Evolutionary conservation across 2,329 filamentous ascomycete genomes (phyloP), one percentile per base, ranked within the genome.

Genomic region (Pseudogymnoascus sp.): DNA sequence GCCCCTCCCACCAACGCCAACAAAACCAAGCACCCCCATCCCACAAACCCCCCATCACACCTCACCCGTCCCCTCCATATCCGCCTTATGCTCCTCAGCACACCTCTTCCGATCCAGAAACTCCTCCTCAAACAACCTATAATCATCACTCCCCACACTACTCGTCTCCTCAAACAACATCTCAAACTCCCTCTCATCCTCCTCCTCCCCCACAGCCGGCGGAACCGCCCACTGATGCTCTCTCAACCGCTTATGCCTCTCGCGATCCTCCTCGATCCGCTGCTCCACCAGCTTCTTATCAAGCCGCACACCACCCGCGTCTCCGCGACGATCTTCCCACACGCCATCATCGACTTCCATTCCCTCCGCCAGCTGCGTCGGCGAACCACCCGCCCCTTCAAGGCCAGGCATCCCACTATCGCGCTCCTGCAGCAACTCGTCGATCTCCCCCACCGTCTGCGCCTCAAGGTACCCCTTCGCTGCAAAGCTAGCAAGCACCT

Each of bases 191-290:
- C 60, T 67, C 60, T 72, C 70, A 16, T 66, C 66, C 6, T 87
- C 84, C 5, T 40, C 37, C 21, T 60, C 21, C 25, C 84, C 81
- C 7, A 81, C 78, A 34, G 84, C 82, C 7, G 83, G 81, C 31
- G 85, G 85, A 2, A 96, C 87, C 0, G 92, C 91, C 95, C 96
- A 99, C 66, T 96, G 96, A 70, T 88, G 92, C 77, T 99, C 95
- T 21, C 95, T 81, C 71, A 93, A 79, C 46, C 93, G 81, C 80
- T 99, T 99, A 75, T 99, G 96, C 46, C 95, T 81, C 75, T 99
- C 95, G 3, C 95, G 82, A 75, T 99, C 95, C 76, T 99, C 96
- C 70, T 99, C 96, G 67, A 99, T 96, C 42, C 95, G 83, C 78
- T 97, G 93, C 77, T 97, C 93, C 62, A 97, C 90, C 77, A 96